Evolutionary conservation across 805 yeast genomes (phyloP).

Genomic region (Starmerella bombi): DNA sequence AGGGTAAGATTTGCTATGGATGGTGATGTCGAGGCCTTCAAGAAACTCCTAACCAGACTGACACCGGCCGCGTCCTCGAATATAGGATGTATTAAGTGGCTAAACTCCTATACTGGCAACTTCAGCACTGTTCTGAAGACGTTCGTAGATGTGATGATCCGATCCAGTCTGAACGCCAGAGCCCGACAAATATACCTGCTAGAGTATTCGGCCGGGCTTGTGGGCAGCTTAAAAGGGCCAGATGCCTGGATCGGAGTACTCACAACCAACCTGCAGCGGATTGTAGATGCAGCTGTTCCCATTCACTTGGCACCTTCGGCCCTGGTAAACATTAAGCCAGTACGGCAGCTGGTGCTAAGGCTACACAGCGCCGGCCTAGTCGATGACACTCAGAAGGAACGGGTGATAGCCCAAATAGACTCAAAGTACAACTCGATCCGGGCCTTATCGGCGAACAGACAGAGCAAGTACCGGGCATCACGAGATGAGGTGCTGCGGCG

Average conservation of each 20-base stretch:
- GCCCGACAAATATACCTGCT: slow-evolving; percentile 57
- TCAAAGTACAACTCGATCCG: slow-evolving; percentile 5
- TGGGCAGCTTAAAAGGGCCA: slow-evolving; percentile 9
- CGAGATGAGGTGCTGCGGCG: slow-evolving; percentile 51
- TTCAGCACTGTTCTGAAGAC: slow-evolving; percentile 59
- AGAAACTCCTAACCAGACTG: slow-evolving; percentile 50
- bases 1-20: neutral
- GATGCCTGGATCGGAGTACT: slow-evolving; percentile 5
- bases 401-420: slow-evolving; percentile 2
- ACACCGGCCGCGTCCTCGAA: slow-evolving; percentile 40
- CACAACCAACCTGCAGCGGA: slow-evolving; percentile 7
- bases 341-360: slow-evolving; percentile 13
- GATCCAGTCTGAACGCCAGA: slow-evolving; percentile 38
- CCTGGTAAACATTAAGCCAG: slow-evolving; percentile 19
- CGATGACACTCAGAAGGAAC: neutral
- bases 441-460: neutral
- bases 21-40: slow-evolving; percentile 68
- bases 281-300: slow-evolving; percentile 21
- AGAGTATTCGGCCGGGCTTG: slow-evolving; percentile 38
- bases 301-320: slow-evolving; percentile 18
- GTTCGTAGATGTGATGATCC: slow-evolving; percentile 44
- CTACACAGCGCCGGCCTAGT: slow-evolving; percentile 6
- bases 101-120: slow-evolving; percentile 34
- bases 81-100: slow-evolving; percentile 22
- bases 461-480: slow-evolving; percentile 18